Evolutionary conservation across 495 filamentous ascomycete species (phyloP), one percentile per base, ranked within the genome.

Genomic region (Lasiosphaeria ovina): DNA sequence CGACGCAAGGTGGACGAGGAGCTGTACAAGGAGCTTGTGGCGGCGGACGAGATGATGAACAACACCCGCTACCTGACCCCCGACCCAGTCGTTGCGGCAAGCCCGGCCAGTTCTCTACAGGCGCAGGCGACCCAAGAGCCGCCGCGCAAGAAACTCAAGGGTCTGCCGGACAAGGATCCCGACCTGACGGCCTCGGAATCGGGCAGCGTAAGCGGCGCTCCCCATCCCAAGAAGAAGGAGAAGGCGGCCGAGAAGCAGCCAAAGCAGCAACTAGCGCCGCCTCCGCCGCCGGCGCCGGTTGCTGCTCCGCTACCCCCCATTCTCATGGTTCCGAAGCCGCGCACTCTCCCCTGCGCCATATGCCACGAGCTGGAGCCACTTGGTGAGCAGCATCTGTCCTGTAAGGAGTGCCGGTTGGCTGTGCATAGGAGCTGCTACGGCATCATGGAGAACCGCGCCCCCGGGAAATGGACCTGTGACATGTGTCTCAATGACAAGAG

Each of bases 401-500:
- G 92, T 68, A 81, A 81, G 57, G 89, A 93, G 66, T 98, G 94
- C 70, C 88, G 90, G 51, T 77, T 98, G 66, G 90, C 92, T 0
- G 93, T 98, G n/a, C 94, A 98, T 71, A 87, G 89, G 48, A 87
- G 86, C 57, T 98, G 94, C 72, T 98, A 97, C 72, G 94, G 94
- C 16, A 81, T 98, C 35, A 73, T 83, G 3, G 86, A 90, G 34
- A 81, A 80, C 50, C 83, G 86, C n/a, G 83, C 83, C 45, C 80
- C 81, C 34, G 82, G 81, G 54, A 96, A 96, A 74, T 98, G 94
- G 94, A 81, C 89, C 17, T 98, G 94, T 73, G 94, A 98, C 74
- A 93, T 90, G 84, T 98, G 94, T 76, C 78, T 85, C 11, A 98
- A 98, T 69, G 94, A 98, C 66, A 89, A 91, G 66, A 90, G 84